Base-by-base conservation (phyloP, 73 alveolate genomes). In the Durusdinium trenchii region DNA sequence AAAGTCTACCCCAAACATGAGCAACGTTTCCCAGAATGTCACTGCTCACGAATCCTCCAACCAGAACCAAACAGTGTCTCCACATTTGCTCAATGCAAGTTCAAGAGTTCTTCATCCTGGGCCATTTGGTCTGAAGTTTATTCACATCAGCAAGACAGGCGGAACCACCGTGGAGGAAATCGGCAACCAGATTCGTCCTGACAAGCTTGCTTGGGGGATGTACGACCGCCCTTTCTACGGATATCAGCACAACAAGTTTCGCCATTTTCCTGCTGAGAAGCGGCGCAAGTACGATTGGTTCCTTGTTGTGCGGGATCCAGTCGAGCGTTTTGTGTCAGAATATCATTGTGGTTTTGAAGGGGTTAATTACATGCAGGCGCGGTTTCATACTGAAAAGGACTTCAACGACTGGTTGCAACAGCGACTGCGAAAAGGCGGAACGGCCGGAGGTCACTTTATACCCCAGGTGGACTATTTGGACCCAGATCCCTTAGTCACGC, bases 61-160 rank as follows among this genome's bases (percentile, higher is more conserved):
- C n/a, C n/a, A n/a, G n/a, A n/a, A n/a, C n/a, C n/a, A n/a, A n/a
- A n/a, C 46, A 2, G 78, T 84, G 43, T 91, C 98, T 16, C 98
- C 98, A 9, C 38, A 71, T 47, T 54, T 91, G 89, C 61, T 69
- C 61, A n/a, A 91, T 32, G 84, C 98, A n/a, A 60, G 42, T 32
- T 51, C 69, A 16, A 73, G 89, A n/a, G 60, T 91, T 35, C 54
- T 75, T 36, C 98, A 91, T 42, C 90, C 87, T 45, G 98, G 98
- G 46, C 98, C 98, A 1, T 35, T 69, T 0, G 98, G 98, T 18
- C 57, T 91, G 42, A 91, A 78, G 89, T 91, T 91, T 76, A 91
- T 91, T 78, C 98, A 91, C 90, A 91, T 91, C 60, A 91, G 98
- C 98, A 71, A 91, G 46, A 91, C 98, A 64, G 98, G 90, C n/a